Percentiles rank a stretch among this genome's conserved stretches.
These are phyloP conservation scores for Sordariomycetes sp. DNA, from an alignment of 2,329 filamentous ascomycete species.

Conservation along the genomic window DNA sequence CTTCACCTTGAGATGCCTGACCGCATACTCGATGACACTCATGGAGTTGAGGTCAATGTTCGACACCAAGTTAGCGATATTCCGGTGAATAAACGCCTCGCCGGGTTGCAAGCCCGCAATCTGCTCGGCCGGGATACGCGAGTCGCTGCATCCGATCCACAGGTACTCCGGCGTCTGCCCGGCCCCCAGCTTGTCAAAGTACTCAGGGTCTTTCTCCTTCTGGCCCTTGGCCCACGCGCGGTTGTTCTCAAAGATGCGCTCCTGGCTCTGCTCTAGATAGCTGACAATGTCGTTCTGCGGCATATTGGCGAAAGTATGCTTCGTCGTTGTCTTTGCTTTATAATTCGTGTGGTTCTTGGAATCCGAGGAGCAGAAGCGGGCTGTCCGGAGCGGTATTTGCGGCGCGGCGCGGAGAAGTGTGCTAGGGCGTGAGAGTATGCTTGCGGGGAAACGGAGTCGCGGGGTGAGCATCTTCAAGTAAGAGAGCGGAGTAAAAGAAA, in stretches of 20 bases:
- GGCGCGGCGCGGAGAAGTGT: background rate
- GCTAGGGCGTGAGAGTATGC: background rate
- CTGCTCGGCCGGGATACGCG: slow-evolving; percentile 80
- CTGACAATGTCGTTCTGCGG: background rate
- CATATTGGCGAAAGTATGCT: background rate
- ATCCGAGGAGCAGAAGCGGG: background rate
- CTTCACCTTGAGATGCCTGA: slow-evolving; percentile 67
- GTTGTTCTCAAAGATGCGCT: slow-evolving; percentile 58
- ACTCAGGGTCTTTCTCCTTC: slow-evolving; percentile 43
- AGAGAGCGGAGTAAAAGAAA: background rate
- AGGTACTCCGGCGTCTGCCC: slow-evolving; percentile 61
- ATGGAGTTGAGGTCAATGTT: slow-evolving; percentile 69
- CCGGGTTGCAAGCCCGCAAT: slow-evolving; percentile 75
- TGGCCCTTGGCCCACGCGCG: slow-evolving; percentile 50
- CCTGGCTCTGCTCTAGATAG: slow-evolving; percentile 51
- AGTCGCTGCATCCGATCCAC: slow-evolving; percentile 89
- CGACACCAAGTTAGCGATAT: slow-evolving; percentile 83
- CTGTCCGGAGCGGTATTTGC: background rate
- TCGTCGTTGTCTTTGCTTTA: background rate
- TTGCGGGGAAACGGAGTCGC: background rate
- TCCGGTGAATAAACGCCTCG: slow-evolving; percentile 87
- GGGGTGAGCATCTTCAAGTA: background rate
- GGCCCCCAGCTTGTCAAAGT: slow-evolving; percentile 49
- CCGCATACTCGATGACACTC: slow-evolving; percentile 77
- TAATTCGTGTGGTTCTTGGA: background rate